Evolutionary conservation across 2,329 filamentous ascomycete species (phyloP).

Genomic region (Exophiala sp.): DNA sequence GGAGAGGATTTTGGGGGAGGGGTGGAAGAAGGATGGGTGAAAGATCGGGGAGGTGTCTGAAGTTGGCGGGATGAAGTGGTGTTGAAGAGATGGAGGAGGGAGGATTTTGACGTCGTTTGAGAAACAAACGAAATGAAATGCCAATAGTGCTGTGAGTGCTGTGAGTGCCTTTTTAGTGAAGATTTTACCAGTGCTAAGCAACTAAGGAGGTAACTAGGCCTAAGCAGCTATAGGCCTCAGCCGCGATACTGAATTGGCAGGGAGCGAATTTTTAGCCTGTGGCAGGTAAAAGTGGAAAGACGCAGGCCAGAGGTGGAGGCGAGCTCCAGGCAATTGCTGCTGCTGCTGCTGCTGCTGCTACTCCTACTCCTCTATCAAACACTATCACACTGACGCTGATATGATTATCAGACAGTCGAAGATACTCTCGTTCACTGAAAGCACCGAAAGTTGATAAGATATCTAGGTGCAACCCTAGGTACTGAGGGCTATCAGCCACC

Average conservation of each 20-base stretch:
- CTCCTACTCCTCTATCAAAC: too few relatives aligned
- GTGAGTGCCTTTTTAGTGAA: not conserved
- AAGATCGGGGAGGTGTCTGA: not conserved
- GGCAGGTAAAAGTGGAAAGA: constrained; percentile 1
- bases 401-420: too few relatives aligned
- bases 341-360: too few relatives aligned
- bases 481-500: too few relatives aligned
- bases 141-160: too few relatives aligned
- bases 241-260: not conserved
- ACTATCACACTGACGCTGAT: too few relatives aligned
- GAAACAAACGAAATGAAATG: constrained; percentile 23
- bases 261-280: not conserved
- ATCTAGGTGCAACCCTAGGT: too few relatives aligned
- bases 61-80: constrained; percentile 1
- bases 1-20: constrained; percentile 21
- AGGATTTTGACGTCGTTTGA: constrained; percentile 13
- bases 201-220: not conserved
- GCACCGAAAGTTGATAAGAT: too few relatives aligned
- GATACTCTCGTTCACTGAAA: too few relatives aligned
- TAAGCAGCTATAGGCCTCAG: not conserved
- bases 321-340: not conserved
- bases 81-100: constrained; percentile 15
- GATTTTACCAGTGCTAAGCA: constrained; percentile 4
- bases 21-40: constrained; percentile 12
- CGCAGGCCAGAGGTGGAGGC: not conserved